Conservation (phyloP, 371 early-diverging fungal genomes). For the Hamiltosporidium magnivora region DNA sequence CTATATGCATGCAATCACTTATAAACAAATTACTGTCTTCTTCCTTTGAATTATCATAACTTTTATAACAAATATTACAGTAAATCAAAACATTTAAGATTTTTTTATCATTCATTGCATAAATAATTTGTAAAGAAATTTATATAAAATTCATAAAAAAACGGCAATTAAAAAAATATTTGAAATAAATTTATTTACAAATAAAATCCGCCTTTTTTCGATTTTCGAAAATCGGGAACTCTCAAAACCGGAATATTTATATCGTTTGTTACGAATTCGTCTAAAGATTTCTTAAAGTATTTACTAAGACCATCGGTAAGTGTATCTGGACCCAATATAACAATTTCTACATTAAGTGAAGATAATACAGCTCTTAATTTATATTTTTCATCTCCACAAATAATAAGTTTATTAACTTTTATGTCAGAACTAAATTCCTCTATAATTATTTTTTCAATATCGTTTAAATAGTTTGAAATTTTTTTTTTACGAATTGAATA, state of each 20-base stretch:
- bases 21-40: neutral
- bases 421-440: neutral
- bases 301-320: neutral
- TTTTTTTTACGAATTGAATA: neutral
- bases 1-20: slow-evolving; percentile 4
- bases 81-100: neutral
- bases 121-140: neutral
- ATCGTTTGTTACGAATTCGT: neutral
- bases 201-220: neutral
- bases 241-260: neutral
- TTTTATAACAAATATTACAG: slow-evolving; percentile 3
- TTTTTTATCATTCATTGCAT: slow-evolving; percentile 2
- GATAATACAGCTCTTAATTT: neutral
- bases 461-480: neutral
- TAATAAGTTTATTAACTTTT: neutral
- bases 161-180: too few species aligned
- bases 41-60: neutral
- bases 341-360: neutral
- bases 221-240: neutral
- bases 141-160: too few species aligned
- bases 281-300: neutral
- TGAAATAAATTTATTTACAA: neutral
- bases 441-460: neutral
- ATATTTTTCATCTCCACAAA: neutral
- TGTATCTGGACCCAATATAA: slow-evolving; percentile 5